Evolutionary conservation across 768 basidiomycete genomes (phyloP).

Genomic region (Kwoniella botswanensis): DNA sequence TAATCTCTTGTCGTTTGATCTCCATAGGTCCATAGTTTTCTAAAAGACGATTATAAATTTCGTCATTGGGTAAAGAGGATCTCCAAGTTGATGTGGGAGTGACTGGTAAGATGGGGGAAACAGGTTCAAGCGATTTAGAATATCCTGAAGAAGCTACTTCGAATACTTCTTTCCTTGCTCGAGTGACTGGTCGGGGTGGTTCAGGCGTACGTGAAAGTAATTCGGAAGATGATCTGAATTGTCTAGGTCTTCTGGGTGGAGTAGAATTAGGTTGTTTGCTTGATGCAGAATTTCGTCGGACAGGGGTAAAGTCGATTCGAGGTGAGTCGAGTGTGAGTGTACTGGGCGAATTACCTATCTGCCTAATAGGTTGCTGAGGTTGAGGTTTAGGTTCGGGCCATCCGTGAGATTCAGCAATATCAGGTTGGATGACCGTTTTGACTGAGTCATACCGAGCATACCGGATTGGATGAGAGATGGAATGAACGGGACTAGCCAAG

Average conservation of each 20-base stretch:
- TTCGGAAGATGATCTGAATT: constrained; percentile 32
- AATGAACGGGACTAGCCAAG: constrained; percentile 7
- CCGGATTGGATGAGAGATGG: constrained; percentile 5
- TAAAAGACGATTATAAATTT: constrained; percentile 42
- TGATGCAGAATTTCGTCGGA: constrained; percentile 13
- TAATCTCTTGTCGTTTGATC: constrained; percentile 68
- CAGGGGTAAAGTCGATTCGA: constrained; percentile 10
- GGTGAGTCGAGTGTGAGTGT: neutral
- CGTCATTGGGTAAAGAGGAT: constrained; percentile 32
- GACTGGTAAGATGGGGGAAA: constrained; percentile 16
- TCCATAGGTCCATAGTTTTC: constrained; percentile 63
- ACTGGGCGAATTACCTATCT: neutral
- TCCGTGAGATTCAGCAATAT: constrained; percentile 25
- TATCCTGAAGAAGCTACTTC: constrained; percentile 46
- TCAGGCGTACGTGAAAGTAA: constrained; percentile 30
- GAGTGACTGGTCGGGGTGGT: constrained; percentile 30
- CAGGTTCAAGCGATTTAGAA: constrained; percentile 33
- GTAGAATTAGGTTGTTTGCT: constrained; percentile 29
- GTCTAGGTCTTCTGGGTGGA: constrained; percentile 32
- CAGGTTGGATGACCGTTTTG: constrained; percentile 11
- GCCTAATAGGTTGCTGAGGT: neutral
- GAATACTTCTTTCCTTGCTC: constrained; percentile 40
- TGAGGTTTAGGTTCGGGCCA: constrained; percentile 22
- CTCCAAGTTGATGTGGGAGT: constrained; percentile 44
- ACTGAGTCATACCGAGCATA: neutral